Base-by-base conservation (phyloP, 176 grass and related monocot genomes). In the Phyllostachys edulis region DNA sequence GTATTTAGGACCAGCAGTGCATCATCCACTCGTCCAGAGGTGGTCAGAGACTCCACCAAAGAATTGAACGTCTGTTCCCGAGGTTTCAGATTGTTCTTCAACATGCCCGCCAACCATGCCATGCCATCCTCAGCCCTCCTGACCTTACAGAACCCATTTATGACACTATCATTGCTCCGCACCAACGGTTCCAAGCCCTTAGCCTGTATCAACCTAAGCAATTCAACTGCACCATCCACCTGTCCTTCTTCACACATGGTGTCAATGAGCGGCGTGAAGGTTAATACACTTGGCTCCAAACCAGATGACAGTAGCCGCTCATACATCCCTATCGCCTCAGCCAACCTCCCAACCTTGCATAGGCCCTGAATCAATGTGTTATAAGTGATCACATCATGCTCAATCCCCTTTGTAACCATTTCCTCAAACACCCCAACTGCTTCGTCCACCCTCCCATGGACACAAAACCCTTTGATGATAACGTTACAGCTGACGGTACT, bases 51-150 rank as follows among this genome's bases (percentile, higher is more conserved):
- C 66, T 83, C 52, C 3, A 95, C 73, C 63, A 95, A 75, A 47
- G 9, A 70, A 81, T 90, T 83, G 52, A 92, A 63, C 5, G 96
- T 94, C 44, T 64, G 68, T 60, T 36, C 26, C 51, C 9, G 78
- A 71, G 93, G 96, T 83, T 76, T 98, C 66, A 88, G 88, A 84
- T 95, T 90, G 23, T 86, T 93, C 68, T 80, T 82, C 88, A 98
- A 84, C 93, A 95, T 87, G 59, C 76, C 81, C 26, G 85, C 91
- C 72, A 95, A 79, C 91, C 92, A 98, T 45, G 85, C 57, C 93
- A 98, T 90, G 44, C 87, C 86, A 62, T 94, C 91, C 80, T 92
- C 96, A 47, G 66, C 38, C 86, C 85, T 92, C 12, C 75, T 69
- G 17, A 67, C 71, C 87, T 84, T 89, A 81, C 96, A 98, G 80